Percentiles rank a stretch among this genome's conserved stretches.
Conservation (phyloP, 495 filamentous ascomycete genomes). For the Aspergillus conjunctus region DNA sequence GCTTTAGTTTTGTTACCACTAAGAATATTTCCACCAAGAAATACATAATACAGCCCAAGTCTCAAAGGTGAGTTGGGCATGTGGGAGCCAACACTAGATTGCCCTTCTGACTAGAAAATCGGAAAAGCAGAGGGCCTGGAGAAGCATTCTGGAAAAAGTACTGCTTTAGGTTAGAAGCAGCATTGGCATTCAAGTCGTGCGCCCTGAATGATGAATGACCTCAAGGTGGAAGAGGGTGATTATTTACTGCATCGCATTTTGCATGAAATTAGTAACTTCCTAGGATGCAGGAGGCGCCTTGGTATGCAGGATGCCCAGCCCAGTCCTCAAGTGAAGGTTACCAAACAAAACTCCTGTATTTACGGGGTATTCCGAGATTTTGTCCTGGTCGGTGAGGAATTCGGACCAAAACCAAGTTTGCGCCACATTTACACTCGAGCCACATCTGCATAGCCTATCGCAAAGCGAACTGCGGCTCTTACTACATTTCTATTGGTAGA, state of each 20-base stretch:
- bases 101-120: too few relatives aligned
- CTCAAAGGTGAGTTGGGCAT: background rate
- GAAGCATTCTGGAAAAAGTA: too few relatives aligned
- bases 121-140: too few relatives aligned
- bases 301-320: background rate
- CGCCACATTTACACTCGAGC: slow-evolving; percentile 25
- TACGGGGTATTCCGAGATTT: slow-evolving; percentile 15
- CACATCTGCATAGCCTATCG: slow-evolving; percentile 27
- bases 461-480: slow-evolving; percentile 25
- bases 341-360: slow-evolving; percentile 8
- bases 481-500: slow-evolving; percentile 28
- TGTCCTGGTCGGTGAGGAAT: slow-evolving; percentile 26
- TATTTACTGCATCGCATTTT: slow-evolving; percentile 4
- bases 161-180: too few relatives aligned
- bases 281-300: background rate
- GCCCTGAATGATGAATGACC: background rate
- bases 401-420: slow-evolving; percentile 9
- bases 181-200: too few relatives aligned
- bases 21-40: background rate
- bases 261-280: background rate
- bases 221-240: background rate
- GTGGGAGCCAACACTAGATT: too few relatives aligned
- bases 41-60: background rate
- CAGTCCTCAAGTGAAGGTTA: background rate
- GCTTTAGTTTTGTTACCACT: background rate